Base-by-base conservation (phyloP, 495 filamentous ascomycete species). In the Endocarpon pusillum region DNA sequence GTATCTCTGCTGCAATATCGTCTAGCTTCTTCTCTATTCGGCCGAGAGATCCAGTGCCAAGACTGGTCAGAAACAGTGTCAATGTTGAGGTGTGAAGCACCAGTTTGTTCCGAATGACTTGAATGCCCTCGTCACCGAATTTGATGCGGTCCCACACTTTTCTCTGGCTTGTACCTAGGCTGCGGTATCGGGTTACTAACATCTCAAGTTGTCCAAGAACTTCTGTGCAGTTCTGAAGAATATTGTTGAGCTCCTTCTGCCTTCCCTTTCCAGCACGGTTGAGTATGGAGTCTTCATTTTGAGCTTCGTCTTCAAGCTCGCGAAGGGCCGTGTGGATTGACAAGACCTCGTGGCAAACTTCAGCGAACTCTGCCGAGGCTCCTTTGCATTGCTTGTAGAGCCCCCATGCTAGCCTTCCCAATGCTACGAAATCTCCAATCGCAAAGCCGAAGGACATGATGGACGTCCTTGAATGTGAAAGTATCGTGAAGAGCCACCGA, bases 381-480 rank as follows among this genome's bases (percentile, higher is more conserved):
- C 30, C 33, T 19, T 25, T n/a, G 22, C 29, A n/a, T 5, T 23
- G 17, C 21, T 31, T 12, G 14, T 52, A 52, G 14, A 52, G 32
- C 1, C 32, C 31, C 43, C 35, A 42, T 7, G 37, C 38, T 20
- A 53, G 49, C 9, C 45, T 21, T 3, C 35, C 27, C 7, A 41
- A 40, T 0, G 43, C 39, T 11, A 53, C 15, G 29, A 53, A 45
- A 24, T 52, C 50, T 4, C 49, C 46, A 14, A 52, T 26, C 4
- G 42, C 31, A 32, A 46, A 41, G 2, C 48, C 45, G 23, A 51
- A 53, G 3, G 42, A 41, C 49, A 52, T 52, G 8, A 21, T n/a
- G 34, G 29, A 10, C 37, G 11, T 35, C 33, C 14, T 29, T 26
- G 16, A n/a, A n/a, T n/a, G n/a, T n/a, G n/a, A n/a, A n/a, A n/a